These are phyloP conservation scores for Microbotryum intermedium DNA, from an alignment of 1,284 basidiomycete species.

Conservation along the genomic window DNA sequence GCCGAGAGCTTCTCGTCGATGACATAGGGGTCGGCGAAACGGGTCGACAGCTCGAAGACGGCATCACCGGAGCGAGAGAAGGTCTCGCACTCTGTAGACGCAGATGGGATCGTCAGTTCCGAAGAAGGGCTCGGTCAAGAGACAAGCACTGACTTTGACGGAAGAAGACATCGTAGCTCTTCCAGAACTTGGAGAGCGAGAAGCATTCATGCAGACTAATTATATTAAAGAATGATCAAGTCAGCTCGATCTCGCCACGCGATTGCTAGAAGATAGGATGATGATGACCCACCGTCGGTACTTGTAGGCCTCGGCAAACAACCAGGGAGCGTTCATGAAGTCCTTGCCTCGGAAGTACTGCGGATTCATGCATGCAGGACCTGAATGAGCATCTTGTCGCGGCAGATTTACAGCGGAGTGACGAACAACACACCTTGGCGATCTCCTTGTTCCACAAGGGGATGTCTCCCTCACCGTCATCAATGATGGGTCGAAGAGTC, in stretches of 20 bases:
- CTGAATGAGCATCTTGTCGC: too few relatives aligned
- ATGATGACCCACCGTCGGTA: constrained; percentile 56
- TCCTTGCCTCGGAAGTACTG: constrained; percentile 88
- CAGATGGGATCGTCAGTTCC: constrained; percentile 14
- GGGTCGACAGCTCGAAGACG: constrained; percentile 88
- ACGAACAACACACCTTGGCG: constrained; percentile 10
- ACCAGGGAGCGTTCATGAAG: constrained; percentile 91
- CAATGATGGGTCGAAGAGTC: constrained; percentile 66
- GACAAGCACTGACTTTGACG: constrained; percentile 55
- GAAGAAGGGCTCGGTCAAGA: neutral
- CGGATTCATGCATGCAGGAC: neutral
- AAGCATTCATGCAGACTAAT: constrained; percentile 77
- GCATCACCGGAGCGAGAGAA: constrained; percentile 87
- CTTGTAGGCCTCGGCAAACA: constrained; percentile 96
- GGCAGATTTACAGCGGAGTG: too few relatives aligned
- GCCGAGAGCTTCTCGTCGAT: constrained; percentile 52
- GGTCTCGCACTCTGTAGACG: constrained; percentile 64
- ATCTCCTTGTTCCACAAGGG: constrained; percentile 86
- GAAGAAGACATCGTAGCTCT: constrained; percentile 75
- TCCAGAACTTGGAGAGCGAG: constrained; percentile 84
- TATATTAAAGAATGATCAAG: too few relatives aligned
- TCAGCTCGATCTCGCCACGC: neutral
- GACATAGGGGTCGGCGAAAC: constrained; percentile 75
- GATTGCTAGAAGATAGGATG: neutral
- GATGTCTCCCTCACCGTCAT: constrained; percentile 89